Evolutionary conservation across 257 asterid genomes (phyloP).

Genomic region (Scutellaria baicalensis): DNA sequence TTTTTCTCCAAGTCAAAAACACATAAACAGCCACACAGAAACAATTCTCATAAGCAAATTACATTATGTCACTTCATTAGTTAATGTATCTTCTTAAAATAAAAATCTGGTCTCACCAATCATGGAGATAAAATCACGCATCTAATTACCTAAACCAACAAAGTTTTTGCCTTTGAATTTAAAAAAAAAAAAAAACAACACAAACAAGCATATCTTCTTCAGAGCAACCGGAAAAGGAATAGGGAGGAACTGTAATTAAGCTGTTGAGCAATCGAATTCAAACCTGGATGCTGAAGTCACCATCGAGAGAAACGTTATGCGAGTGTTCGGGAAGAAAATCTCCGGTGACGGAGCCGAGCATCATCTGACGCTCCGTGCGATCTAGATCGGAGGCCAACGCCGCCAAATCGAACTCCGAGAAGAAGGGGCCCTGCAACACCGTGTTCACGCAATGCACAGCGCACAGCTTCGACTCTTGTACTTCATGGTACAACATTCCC

Average conservation of each 20-base stretch:
- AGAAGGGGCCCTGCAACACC: constrained; percentile 91
- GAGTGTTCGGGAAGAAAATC: constrained; percentile 62
- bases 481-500: constrained; percentile 98
- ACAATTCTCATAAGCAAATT: background rate
- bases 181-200: background rate
- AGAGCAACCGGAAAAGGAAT: background rate
- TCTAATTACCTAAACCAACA: background rate
- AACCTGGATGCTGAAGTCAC: constrained; percentile 72
- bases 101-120: background rate
- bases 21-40: background rate
- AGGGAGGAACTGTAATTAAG: background rate
- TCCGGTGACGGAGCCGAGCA: constrained; percentile 72
- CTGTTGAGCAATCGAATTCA: background rate
- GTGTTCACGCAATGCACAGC: constrained; percentile 98
- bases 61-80: background rate
- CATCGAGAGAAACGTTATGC: constrained; percentile 60
- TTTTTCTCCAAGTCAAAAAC: background rate
- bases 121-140: background rate
- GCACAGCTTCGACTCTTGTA: constrained; percentile 98
- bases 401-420: constrained; percentile 98
- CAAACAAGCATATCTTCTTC: background rate
- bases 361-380: constrained; percentile 83
- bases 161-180: background rate
- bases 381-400: constrained; percentile 98
- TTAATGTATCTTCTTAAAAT: background rate